Evolutionary conservation across 805 yeast genomes (phyloP).

Genomic region (Metschnikowia drakensbergensis): DNA sequence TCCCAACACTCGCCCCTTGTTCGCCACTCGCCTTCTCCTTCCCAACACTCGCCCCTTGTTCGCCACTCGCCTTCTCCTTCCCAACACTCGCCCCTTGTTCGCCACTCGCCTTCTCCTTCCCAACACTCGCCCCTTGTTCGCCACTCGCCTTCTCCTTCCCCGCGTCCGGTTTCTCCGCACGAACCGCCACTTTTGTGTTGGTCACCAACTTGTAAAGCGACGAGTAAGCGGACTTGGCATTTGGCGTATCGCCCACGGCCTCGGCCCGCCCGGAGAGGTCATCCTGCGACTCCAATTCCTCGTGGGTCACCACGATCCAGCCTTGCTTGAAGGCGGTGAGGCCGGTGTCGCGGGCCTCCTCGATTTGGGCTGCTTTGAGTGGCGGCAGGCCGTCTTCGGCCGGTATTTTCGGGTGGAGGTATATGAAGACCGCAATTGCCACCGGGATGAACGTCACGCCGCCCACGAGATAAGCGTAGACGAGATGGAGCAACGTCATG

Average conservation of each 20-base stretch:
- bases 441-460: conserved; percentile 79
- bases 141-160: background rate
- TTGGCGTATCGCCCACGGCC: conserved; percentile 38
- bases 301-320: conserved; percentile 82
- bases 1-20: background rate
- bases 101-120: background rate
- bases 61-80: too few species aligned
- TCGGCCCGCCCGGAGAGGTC: conserved; percentile 48
- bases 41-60: too few species aligned
- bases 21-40: too few species aligned
- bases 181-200: conserved; percentile 15
- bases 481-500: conserved; percentile 18
- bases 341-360: conserved; percentile 58
- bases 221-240: conserved; percentile 54
- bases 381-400: conserved; percentile 17
- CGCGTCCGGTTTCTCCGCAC: background rate
- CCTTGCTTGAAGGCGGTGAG: conserved; percentile 64
- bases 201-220: conserved; percentile 57
- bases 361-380: conserved; percentile 60
- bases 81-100: background rate
- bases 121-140: background rate
- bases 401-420: conserved; percentile 34
- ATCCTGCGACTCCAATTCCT: conserved; percentile 47
- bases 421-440: conserved; percentile 37
- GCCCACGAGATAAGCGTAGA: conserved; percentile 62